These are phyloP conservation scores for Lepidium sativum DNA, from an alignment of 345 rosid genomes.

Conservation along the genomic window DNA sequence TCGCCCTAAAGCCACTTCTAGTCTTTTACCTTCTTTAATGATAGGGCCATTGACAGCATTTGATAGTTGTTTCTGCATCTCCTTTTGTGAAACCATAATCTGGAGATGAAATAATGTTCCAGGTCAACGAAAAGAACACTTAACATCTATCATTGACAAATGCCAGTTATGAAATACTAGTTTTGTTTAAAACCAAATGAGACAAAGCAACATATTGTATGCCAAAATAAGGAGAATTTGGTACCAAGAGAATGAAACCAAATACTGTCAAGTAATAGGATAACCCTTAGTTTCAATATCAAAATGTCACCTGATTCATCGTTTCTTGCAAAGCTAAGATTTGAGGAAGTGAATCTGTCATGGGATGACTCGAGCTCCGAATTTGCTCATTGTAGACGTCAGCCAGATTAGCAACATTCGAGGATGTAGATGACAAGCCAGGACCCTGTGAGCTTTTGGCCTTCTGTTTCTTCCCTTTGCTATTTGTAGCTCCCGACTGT, in stretches of 20 bases:
- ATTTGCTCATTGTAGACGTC: conserved; percentile 41
- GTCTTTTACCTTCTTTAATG: conserved; percentile 65
- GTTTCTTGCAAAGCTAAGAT: conserved; percentile 51
- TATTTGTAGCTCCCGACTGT: conserved; percentile 35
- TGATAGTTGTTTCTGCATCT: conserved; percentile 71
- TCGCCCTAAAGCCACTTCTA: conserved; percentile 66
- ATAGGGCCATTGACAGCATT: conserved; percentile 46
- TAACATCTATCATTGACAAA: not conserved
- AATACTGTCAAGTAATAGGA: not conserved
- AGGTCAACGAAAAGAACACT: not conserved
- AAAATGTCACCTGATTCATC: conserved; percentile 66
- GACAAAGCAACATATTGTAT: not conserved
- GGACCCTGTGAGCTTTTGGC: conserved; percentile 46
- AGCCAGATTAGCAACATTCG: conserved; percentile 45
- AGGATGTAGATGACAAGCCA: conserved; percentile 43
- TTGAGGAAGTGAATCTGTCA: conserved; percentile 42
- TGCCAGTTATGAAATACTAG: not conserved
- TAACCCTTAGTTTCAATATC: not conserved
- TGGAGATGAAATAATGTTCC: conserved; percentile 23
- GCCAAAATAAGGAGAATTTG: not conserved
- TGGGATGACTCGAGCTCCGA: conserved; percentile 31
- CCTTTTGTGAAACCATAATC: conserved; percentile 60
- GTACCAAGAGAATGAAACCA: not conserved
- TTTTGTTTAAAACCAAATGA: not conserved
- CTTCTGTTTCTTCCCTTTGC: conserved; percentile 57